Conservation (phyloP, 305 asterid genomes). For the Ilex paraguariensis region DNA sequence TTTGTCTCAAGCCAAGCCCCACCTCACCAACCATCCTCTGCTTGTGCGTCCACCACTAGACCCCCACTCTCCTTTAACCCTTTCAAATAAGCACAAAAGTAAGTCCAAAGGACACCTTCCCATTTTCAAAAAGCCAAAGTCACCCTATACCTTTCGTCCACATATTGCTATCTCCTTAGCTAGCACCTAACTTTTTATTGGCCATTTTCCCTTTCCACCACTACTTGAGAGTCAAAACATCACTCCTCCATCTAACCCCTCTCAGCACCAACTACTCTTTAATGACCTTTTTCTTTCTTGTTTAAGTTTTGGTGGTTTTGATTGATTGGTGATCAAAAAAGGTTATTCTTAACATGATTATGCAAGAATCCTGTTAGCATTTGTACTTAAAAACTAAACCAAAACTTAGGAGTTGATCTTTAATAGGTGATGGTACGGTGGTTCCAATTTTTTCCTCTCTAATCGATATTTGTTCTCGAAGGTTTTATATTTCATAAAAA, state of each 20-base stretch:
- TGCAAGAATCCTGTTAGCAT: no score
- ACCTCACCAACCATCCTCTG: conserved; percentile 6
- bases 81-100: not conserved
- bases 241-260: no score
- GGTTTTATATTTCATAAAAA: no score
- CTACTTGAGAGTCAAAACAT: not conserved
- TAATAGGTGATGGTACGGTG: no score
- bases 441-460: no score
- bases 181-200: not conserved
- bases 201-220: not conserved
- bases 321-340: no score
- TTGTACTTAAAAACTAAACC: no score
- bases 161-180: not conserved
- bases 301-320: no score
- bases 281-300: no score
- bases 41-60: conserved; percentile 8
- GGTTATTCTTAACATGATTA: no score
- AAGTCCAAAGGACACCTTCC: conserved; percentile 3
- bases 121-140: conserved; percentile 4
- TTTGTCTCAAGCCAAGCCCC: conserved; percentile 1
- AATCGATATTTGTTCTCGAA: no score
- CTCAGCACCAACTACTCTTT: not conserved
- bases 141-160: conserved; percentile 8
- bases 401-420: no score
- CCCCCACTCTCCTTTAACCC: conserved; percentile 3